Evolutionary conservation across 139 green algal species (phyloP).

Genomic region (Chlorella sp.): DNA sequence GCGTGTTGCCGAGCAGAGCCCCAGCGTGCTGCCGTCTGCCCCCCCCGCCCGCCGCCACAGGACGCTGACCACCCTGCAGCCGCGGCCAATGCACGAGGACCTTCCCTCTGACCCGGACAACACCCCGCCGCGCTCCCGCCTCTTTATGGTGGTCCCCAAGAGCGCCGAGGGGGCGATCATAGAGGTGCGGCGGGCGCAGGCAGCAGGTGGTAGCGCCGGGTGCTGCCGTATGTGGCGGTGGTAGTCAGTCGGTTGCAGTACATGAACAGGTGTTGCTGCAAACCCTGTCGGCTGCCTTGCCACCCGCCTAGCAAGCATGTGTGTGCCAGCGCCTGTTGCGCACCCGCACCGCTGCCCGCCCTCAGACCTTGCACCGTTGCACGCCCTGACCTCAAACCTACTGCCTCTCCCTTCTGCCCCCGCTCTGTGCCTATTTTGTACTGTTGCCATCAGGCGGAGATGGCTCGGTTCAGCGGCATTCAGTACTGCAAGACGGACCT

Average conservation of each 20-base stretch:
- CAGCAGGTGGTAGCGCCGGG: not conserved
- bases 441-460: conserved; percentile 63
- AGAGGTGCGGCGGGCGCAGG: conserved; percentile 55
- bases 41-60: not conserved
- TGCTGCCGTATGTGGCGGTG: not conserved
- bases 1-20: not conserved
- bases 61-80: conserved; percentile 29
- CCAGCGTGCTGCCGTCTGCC: not conserved
- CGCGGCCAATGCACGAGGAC: conserved; percentile 54
- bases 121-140: conserved; percentile 77
- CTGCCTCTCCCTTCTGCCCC: not conserved
- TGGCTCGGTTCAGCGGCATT: conserved; percentile 73
- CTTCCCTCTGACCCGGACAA: conserved; percentile 87
- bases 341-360: not conserved
- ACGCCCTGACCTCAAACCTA: not conserved
- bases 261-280: not conserved
- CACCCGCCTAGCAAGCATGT: no score
- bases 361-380: not conserved
- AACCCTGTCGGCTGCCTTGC: no score
- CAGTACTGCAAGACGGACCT: conserved; percentile 96
- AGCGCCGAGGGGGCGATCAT: conserved; percentile 75
- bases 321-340: not conserved
- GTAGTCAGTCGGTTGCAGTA: no score
- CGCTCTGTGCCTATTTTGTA: no score
- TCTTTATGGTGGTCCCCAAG: conserved; percentile 94